Percentiles rank a stretch among this genome's conserved stretches.
Evolutionary conservation across 1,284 basidiomycete genomes (phyloP).

Genomic region (Entoloma clypeatum): DNA sequence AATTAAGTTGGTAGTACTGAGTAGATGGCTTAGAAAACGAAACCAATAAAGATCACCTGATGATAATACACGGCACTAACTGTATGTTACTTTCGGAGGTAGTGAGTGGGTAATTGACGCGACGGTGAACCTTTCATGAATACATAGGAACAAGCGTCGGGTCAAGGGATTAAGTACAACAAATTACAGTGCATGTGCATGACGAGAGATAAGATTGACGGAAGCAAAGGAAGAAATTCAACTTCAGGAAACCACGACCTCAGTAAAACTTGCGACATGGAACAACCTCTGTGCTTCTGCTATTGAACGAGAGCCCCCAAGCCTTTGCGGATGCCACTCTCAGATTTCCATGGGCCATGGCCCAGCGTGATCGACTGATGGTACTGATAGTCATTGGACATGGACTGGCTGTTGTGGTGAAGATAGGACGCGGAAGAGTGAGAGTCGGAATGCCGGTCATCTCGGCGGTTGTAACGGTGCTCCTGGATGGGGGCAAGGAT

Average conservation of each 20-base stretch:
- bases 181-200: too few species aligned
- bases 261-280: slow-evolving; percentile 1
- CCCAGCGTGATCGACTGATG: slow-evolving; percentile 30
- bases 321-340: slow-evolving; percentile 33
- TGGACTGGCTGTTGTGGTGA: slow-evolving; percentile 33
- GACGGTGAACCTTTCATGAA: too few species aligned
- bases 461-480: slow-evolving; percentile 35
- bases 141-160: too few species aligned
- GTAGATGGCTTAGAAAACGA: too few species aligned
- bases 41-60: too few species aligned
- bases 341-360: slow-evolving; percentile 38
- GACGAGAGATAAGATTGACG: too few species aligned
- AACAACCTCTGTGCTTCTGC: slow-evolving; percentile 8
- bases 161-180: too few species aligned
- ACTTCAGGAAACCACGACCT: slow-evolving; percentile 11
- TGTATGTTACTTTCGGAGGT: too few species aligned
- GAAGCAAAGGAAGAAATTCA: too few species aligned
- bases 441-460: slow-evolving; percentile 22
- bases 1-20: slow-evolving; percentile 3
- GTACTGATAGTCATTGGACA: slow-evolving; percentile 35
- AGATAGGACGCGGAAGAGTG: slow-evolving; percentile 33
- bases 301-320: slow-evolving; percentile 34
- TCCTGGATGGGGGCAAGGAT: slow-evolving; percentile 53
- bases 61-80: too few species aligned
- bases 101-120: too few species aligned